Conservation (phyloP, 148 eudicot species). For the Camellia japonica region DNA sequence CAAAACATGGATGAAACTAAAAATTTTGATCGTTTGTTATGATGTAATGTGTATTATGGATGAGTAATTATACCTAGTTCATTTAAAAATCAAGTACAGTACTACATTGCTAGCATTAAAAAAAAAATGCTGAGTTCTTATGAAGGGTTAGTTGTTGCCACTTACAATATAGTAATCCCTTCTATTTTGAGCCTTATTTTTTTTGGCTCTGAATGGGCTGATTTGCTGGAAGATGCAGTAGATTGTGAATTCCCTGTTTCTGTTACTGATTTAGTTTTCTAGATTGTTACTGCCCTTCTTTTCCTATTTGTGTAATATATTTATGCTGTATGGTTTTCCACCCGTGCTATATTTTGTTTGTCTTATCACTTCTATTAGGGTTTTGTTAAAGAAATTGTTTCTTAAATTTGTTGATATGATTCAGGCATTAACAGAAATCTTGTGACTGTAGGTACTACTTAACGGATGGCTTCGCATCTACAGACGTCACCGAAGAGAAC, state of each 20-base stretch:
- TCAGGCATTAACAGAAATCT: not conserved
- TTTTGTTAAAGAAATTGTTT: slow-evolving; percentile 5
- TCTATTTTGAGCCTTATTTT: not conserved
- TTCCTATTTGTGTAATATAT: not conserved
- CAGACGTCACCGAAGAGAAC: slow-evolving; percentile 88
- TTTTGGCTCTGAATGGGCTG: not conserved
- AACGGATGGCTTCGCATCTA: slow-evolving; percentile 95
- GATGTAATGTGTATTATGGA: not conserved
- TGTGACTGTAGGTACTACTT: slow-evolving; percentile 57
- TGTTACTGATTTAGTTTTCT: not conserved
- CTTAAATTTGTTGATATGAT: not conserved
- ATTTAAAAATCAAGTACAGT: not conserved
- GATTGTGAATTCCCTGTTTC: not conserved
- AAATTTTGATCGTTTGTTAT: slow-evolving; percentile 1
- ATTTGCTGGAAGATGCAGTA: not conserved
- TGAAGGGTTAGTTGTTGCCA: not conserved
- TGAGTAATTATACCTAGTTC: not conserved
- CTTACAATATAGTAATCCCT: not conserved
- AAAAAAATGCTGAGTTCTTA: not conserved
- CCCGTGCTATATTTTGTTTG: not conserved
- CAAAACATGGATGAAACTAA: not conserved
- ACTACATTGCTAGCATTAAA: not conserved
- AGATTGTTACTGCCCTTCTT: not conserved
- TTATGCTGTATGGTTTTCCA: not conserved
- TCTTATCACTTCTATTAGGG: not conserved